phyloP scores from a whole-genome alignment of 2,329 filamentous ascomycete genomes.

The Neoarthrinium moseri region DNA sequence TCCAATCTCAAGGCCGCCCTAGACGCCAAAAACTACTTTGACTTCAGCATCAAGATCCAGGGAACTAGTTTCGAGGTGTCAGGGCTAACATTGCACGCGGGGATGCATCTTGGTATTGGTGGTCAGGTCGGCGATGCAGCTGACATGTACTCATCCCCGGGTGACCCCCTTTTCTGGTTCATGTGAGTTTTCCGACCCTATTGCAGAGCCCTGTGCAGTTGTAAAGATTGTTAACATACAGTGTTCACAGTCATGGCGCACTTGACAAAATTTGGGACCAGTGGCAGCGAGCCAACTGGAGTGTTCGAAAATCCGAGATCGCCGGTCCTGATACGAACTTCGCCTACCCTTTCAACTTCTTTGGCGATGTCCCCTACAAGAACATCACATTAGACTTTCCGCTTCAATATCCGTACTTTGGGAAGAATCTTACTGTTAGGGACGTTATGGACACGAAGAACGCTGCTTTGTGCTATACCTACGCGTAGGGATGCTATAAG shows the following conservation, averaged over 20 bases:
- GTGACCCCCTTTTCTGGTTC: conserved; percentile 32
- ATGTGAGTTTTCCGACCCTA: too few species aligned
- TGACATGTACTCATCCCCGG: conserved; percentile 15
- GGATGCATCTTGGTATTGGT: conserved; percentile 25
- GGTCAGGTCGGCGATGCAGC: conserved; percentile 22
- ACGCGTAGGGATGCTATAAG: too few species aligned
- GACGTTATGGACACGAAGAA: conserved; percentile 14
- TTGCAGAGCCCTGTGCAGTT: too few species aligned
- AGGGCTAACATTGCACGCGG: conserved; percentile 23
- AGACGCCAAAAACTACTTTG: conserved; percentile 19
- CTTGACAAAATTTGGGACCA: conserved; percentile 25
- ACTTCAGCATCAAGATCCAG: conserved; percentile 25
- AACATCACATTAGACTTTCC: conserved; percentile 29
- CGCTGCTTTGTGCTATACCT: conserved; percentile 13
- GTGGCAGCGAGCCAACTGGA: conserved; percentile 33
- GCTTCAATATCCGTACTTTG: conserved; percentile 13
- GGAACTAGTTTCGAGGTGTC: conserved; percentile 16
- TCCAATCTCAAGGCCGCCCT: conserved; percentile 13
- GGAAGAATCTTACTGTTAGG: conserved; percentile 9
- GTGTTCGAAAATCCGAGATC: conserved; percentile 24
- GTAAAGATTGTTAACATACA: too few species aligned
- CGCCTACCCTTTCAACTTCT: conserved; percentile 31
- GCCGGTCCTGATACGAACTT: conserved; percentile 30
- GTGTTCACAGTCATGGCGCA: conserved; percentile 25
- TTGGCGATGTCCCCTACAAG: conserved; percentile 26